Conservation (phyloP, 805 yeast genomes). For the Torulaspora quercuum region DNA sequence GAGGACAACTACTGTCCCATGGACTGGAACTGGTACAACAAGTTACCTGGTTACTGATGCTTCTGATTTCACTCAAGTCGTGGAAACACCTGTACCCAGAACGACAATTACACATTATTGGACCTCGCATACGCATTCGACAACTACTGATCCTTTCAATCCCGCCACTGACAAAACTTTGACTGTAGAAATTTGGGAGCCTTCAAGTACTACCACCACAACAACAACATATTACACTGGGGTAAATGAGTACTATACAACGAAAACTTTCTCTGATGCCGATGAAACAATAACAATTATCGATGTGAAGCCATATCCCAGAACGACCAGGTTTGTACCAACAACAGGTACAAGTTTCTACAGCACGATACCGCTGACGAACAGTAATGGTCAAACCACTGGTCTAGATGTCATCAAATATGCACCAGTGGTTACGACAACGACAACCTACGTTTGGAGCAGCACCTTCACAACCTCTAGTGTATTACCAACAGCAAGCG, state of each 20-base stretch:
- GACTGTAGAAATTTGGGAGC: slow-evolving; percentile 12
- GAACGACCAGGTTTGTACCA: slow-evolving; percentile 9
- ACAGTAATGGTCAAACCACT: slow-evolving; percentile 9
- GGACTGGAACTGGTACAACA: slow-evolving; percentile 11
- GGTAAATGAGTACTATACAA: slow-evolving; percentile 2
- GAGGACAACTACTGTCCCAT: slow-evolving; percentile 10
- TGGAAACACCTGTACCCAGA: slow-evolving; percentile 8
- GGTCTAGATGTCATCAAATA: slow-evolving; percentile 8
- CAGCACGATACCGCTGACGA: slow-evolving; percentile 6
- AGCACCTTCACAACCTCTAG: slow-evolving; percentile 5
- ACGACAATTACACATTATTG: slow-evolving; percentile 11
- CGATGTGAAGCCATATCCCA: slow-evolving; percentile 10
- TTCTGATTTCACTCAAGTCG: slow-evolving; percentile 3
- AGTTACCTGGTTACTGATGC: slow-evolving; percentile 5
- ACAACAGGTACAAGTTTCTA: slow-evolving; percentile 6
- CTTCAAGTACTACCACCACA: slow-evolving; percentile 10
- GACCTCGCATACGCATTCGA: slow-evolving; percentile 9
- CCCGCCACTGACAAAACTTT: slow-evolving; percentile 7
- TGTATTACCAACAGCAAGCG: slow-evolving; percentile 4
- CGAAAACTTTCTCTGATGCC: slow-evolving; percentile 4
- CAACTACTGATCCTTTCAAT: slow-evolving; percentile 11
- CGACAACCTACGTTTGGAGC: slow-evolving; percentile 12
- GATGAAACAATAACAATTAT: slow-evolving; percentile 10
- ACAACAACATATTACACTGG: slow-evolving; percentile 9
- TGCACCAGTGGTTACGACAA: slow-evolving; percentile 10